A percentile compares a stretch with the other conserved stretches of the same genome.
Evolutionary conservation across 169 alveolate species (phyloP).

Genomic region (Eimeria zaria): DNA sequence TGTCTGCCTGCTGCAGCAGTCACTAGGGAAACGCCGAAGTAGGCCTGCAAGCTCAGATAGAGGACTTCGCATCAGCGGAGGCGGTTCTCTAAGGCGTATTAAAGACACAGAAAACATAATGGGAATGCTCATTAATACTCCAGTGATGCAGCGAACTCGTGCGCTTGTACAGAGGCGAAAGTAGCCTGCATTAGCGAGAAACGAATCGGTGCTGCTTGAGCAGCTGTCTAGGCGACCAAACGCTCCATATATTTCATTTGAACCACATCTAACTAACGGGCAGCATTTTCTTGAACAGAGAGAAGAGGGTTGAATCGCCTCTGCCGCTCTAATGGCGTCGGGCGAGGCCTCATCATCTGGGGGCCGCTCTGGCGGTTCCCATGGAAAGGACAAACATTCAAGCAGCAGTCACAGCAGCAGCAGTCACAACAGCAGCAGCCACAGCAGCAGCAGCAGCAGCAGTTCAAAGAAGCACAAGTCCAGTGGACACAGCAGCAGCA

Average conservation of each 20-base stretch:
- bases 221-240: neutral
- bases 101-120: neutral
- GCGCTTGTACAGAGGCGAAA: neutral
- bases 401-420: slow-evolving; percentile 56
- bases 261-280: neutral
- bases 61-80: neutral
- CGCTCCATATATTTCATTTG: neutral
- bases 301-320: neutral
- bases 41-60: neutral
- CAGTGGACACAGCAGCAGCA: slow-evolving; percentile 56
- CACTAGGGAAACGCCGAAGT: neutral
- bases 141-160: neutral
- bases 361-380: slow-evolving; percentile 55
- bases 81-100: neutral
- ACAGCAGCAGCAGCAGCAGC: slow-evolving; percentile 70
- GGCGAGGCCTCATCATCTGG: slow-evolving; percentile 17
- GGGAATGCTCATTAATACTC: neutral
- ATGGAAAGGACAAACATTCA: slow-evolving; percentile 3
- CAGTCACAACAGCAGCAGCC: no score
- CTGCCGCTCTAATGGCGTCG: slow-evolving; percentile 33
- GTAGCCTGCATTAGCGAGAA: neutral
- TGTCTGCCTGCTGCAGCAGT: neutral
- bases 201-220: neutral
- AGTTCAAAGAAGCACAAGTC: slow-evolving; percentile 16
- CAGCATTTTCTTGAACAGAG: neutral